Conservation (phyloP, 164 flowering plant species). For the grape (Vitis vinifera) region ASM3070453v1 NC_081818.1:25315501-25316000, state of each 20-base stretch:
- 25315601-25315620: slow-evolving; percentile 96
- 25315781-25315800: slow-evolving; percentile 71
- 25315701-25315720: slow-evolving; percentile 98
- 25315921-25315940: slow-evolving; percentile 95
- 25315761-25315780: slow-evolving; percentile 91
- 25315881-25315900: slow-evolving; percentile 92
- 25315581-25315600: slow-evolving; percentile 93
- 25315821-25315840: slow-evolving; percentile 90
- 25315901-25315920: slow-evolving; percentile 71
- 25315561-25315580: slow-evolving; percentile 88
- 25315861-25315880: slow-evolving; percentile 97
- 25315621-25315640: slow-evolving; percentile 94
- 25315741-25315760: slow-evolving; percentile 95
- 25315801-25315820: slow-evolving; percentile 85
- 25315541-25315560: slow-evolving; percentile 94
- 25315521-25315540: slow-evolving; percentile 91
- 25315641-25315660: slow-evolving; percentile 83
- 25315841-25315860: slow-evolving; percentile 95
- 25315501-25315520: slow-evolving; percentile 95
- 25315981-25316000: slow-evolving; percentile 86
- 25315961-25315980: slow-evolving; percentile 80
- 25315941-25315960: slow-evolving; percentile 73
- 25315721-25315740: slow-evolving; percentile 97
- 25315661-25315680: slow-evolving; percentile 93
- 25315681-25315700: slow-evolving; percentile 94